These are phyloP conservation scores for Elongisporangium anandrum DNA, from an alignment of 352 stramenopile genomes.

Conservation along the genomic window DNA sequence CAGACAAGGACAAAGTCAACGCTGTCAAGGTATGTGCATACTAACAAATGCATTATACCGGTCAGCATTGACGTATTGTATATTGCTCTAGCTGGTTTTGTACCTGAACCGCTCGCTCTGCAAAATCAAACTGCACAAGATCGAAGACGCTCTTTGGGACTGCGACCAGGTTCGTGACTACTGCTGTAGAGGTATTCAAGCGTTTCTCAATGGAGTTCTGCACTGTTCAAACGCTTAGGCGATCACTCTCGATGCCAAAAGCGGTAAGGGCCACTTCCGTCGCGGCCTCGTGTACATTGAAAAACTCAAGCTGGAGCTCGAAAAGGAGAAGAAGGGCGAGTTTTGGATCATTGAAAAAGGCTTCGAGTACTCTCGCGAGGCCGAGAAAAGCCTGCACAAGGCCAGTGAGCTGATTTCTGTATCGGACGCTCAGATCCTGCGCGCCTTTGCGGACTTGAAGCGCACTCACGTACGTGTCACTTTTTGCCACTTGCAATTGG, in stretches of 20 bases:
- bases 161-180: conserved; percentile 56
- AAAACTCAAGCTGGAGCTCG: conserved; percentile 75
- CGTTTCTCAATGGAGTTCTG: too few species aligned
- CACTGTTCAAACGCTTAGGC: conserved; percentile 25
- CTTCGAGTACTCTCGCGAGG: conserved; percentile 63
- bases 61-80: conserved; percentile 1
- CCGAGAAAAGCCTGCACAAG: conserved; percentile 69
- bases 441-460: conserved; percentile 64
- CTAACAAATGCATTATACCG: background rate
- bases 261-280: conserved; percentile 77
- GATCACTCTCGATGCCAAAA: conserved; percentile 54
- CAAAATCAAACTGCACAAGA: conserved; percentile 84
- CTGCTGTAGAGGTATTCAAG: too few species aligned
- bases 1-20: conserved; percentile 80
- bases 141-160: conserved; percentile 81
- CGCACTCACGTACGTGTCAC: background rate
- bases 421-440: conserved; percentile 47
- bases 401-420: conserved; percentile 38
- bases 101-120: conserved; percentile 82
- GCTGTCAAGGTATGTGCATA: conserved; percentile 55
- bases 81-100: conserved; percentile 35
- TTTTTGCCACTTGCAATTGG: background rate
- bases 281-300: conserved; percentile 74
- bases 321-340: conserved; percentile 74
- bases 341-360: conserved; percentile 88